These are phyloP conservation scores for Xanthoparmelia taractica DNA, from an alignment of 495 filamentous ascomycete genomes.

Conservation along the genomic window DNA sequence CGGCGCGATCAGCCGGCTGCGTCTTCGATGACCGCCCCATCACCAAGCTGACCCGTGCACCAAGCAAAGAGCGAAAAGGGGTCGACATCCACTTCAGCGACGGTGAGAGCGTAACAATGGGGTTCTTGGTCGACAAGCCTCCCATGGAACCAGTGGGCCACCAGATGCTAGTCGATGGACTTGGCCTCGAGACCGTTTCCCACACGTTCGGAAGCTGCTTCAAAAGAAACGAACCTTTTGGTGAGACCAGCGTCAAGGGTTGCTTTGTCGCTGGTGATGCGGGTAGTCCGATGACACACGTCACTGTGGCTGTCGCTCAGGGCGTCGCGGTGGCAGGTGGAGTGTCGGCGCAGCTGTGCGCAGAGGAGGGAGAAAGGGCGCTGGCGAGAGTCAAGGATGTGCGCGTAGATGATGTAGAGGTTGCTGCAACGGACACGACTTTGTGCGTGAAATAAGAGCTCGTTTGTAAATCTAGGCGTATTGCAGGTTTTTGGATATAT, in stretches of 20 bases:
- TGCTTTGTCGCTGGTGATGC: slow-evolving; percentile 15
- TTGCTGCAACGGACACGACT: not conserved
- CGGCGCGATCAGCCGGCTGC: not conserved
- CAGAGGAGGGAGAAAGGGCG: slow-evolving; percentile 10
- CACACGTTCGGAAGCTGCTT: slow-evolving; percentile 11
- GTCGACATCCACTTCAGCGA: slow-evolving; percentile 3
- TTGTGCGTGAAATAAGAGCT: not conserved
- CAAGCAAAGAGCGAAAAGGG: not conserved
- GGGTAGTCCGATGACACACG: not conserved
- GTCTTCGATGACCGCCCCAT: not conserved
- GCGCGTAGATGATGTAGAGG: not conserved
- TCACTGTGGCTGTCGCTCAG: slow-evolving; percentile 9
- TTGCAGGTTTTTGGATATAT: too few species aligned
- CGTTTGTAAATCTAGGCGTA: not conserved
- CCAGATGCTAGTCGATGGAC: not conserved
- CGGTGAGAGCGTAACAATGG: not conserved
- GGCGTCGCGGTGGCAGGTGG: slow-evolving; percentile 23
- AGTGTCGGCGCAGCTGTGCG: slow-evolving; percentile 16
- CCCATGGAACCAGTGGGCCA: slow-evolving; percentile 5
- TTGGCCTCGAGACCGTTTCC: slow-evolving; percentile 15
- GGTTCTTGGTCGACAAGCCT: slow-evolving; percentile 10
- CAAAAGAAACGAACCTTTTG: slow-evolving; percentile 11
- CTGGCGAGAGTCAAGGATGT: not conserved
- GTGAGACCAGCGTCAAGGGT: slow-evolving; percentile 13
- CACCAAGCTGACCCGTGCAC: not conserved